phyloP scores from a whole-genome alignment of 768 basidiomycete species.

The Strobilomyces dryophilus region DNA sequence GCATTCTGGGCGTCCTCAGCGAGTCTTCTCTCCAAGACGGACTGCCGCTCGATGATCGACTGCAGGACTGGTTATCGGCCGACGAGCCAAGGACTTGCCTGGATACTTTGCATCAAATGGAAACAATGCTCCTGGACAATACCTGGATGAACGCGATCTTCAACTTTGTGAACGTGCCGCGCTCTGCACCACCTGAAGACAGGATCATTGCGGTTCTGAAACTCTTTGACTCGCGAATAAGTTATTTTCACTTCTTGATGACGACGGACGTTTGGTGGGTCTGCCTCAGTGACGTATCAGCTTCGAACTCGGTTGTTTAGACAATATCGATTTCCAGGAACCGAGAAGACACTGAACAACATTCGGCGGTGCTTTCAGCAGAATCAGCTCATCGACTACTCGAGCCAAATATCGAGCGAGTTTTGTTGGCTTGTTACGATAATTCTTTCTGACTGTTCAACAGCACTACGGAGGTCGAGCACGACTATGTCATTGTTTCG shows the following conservation, averaged over 20 bases:
- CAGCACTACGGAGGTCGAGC: not conserved
- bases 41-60: constrained; percentile 6
- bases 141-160: not conserved
- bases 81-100: not conserved
- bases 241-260: constrained; percentile 8
- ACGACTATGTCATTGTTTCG: not conserved
- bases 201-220: constrained; percentile 3
- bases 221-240: constrained; percentile 3
- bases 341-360: not conserved
- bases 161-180: not conserved
- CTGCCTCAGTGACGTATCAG: not conserved
- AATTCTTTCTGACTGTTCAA: not conserved
- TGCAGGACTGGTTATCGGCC: constrained; percentile 8
- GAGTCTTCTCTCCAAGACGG: not conserved
- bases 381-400: not conserved
- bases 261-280: constrained; percentile 9
- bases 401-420: not conserved
- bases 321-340: not conserved
- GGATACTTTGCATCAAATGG: constrained; percentile 5
- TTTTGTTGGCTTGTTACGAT: no score
- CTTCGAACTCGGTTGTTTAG: not conserved
- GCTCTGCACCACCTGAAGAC: not conserved
- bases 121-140: constrained; percentile 1
- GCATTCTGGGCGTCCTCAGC: constrained; percentile 2
- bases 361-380: not conserved